Base-by-base conservation (phyloP, 345 rosid species). In the Bruguiera parviflora region DNA sequence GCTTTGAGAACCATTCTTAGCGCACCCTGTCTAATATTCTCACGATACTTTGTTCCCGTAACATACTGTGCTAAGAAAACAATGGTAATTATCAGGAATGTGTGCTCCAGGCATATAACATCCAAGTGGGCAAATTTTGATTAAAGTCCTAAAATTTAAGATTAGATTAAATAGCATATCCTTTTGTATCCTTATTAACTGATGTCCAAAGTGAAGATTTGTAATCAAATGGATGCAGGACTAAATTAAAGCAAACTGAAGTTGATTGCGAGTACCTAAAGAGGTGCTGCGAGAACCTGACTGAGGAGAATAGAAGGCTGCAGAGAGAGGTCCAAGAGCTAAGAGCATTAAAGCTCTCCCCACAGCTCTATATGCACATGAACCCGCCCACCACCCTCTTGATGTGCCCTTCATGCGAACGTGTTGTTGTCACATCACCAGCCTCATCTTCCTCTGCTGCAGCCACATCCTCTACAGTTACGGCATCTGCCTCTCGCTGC, bases 271-370 rank as follows among this genome's bases (percentile, higher is more conserved):
- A 92, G 70, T 88, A 84, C 76, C 72, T 92, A 0, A 92, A 85
- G 78, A 69, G 89, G 68, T 86, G 92, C 66, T 92, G 96, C 8
- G 96, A 92, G 79, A 92, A 83, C 82, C 79, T 92, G 9, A 89
- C 88, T 0, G 89, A 80, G 60, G 97, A 92, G 69, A 92, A 92
- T 74, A 69, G 88, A 57, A 78, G 94, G 79, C 58, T 92, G 73
- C 97, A 86, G 43, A 92, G 89, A 81, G 97, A 92, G 76, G 96
- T 86, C 58, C 89, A 84, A 63, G 97, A 89, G 83, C 89, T 92
- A 18, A 79, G 97, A 59, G 89, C 96, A 55, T 72, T 92, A 65
- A 92, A 89, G 76, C 94, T 88, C 8, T 89, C 97, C 16, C 96
- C 96, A 0, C 89, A 88, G 63, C 82, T 92, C 32, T 84, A 92